Base-by-base conservation (phyloP, 352 stramenopile genomes). In the Globisporangium okanoganense region DNA sequence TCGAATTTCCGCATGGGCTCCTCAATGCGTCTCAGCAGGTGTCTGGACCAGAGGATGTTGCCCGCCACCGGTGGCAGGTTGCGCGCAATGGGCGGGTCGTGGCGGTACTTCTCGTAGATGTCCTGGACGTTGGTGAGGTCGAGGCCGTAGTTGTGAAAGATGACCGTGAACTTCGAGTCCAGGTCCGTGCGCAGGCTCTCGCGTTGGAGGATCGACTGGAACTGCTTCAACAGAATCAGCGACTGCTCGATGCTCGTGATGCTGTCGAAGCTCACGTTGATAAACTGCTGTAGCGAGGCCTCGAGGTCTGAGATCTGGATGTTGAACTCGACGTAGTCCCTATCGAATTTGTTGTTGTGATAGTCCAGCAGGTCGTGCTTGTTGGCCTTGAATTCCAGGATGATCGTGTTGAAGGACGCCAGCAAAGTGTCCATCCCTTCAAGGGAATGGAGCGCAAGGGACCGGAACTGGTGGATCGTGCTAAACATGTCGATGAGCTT, bases 301-400 rank as follows among this genome's bases (percentile, higher is more conserved):
- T 97, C 89, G 9, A 97, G 75, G 55, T 96, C 89, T 0, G 85
- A 83, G 45, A 97, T 94, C 59, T 91, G 82, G 50, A 97, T 95
- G 59, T 97, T 98, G 70, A 98, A 98, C 56, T 97, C 88, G 9
- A 98, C 86, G 61, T 97, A 98, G 65, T 97, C 93, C 14, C 92
- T 75, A 50, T 98, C 92, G 58, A 97, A 98, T 58, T 94, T 93
- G 65, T 94, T 94, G 69, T 90, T 90, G 70, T 93, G 75, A 66
- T 85, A 96, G 61, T 95, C 87, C 1, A 97, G 71, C 31, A 97
- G 56, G 55, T 96, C 87, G 64, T 96, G 86, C 56, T 90, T 88
- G 62, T 92, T 80, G 20, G 48, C 51, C 31, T 85, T 72, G 62
- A 97, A 94, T 44, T 92, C 77, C 43, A 65, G 67, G 20, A 96